These are phyloP conservation scores for Fusarium buharicum DNA, from an alignment of 2,329 filamentous ascomycete genomes.

Conservation along the genomic window DNA sequence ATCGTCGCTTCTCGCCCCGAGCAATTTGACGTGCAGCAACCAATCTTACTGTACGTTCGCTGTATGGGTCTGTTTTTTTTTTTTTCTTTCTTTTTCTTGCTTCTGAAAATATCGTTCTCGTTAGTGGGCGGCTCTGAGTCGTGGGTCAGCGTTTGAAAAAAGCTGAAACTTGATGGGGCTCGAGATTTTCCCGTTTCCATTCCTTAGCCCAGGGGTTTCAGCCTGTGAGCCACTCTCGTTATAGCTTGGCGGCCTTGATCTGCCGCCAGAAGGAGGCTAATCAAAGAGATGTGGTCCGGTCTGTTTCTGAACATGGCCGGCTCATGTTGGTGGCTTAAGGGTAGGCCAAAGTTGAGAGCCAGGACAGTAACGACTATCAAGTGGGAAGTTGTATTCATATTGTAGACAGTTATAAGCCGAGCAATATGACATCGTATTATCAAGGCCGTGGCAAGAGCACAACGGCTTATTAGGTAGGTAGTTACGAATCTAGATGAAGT, in stretches of 20 bases:
- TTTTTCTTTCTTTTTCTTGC: not conserved
- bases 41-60: slow-evolving; percentile 23
- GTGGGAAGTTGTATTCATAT: no score
- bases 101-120: not conserved
- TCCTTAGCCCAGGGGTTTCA: slow-evolving; percentile 26
- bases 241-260: slow-evolving; percentile 33
- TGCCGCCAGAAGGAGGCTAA: slow-evolving; percentile 30
- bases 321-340: slow-evolving; percentile 17
- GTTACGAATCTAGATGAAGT: not conserved
- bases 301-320: slow-evolving; percentile 25
- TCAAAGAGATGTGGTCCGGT: slow-evolving; percentile 9
- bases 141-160: slow-evolving; percentile 13
- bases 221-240: slow-evolving; percentile 24
- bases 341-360: not conserved
- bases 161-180: slow-evolving; percentile 36
- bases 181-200: slow-evolving; percentile 12
- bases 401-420: no score
- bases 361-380: no score
- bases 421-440: not conserved
- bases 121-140: not conserved
- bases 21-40: slow-evolving; percentile 44
- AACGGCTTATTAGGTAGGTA: no score
- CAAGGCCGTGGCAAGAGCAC: slow-evolving; percentile 2
- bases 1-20: slow-evolving; percentile 23
- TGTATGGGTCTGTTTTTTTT: slow-evolving; percentile 5